Conservation (phyloP, 2,329 filamentous ascomycete genomes). For the Graphium sp. region DNA sequence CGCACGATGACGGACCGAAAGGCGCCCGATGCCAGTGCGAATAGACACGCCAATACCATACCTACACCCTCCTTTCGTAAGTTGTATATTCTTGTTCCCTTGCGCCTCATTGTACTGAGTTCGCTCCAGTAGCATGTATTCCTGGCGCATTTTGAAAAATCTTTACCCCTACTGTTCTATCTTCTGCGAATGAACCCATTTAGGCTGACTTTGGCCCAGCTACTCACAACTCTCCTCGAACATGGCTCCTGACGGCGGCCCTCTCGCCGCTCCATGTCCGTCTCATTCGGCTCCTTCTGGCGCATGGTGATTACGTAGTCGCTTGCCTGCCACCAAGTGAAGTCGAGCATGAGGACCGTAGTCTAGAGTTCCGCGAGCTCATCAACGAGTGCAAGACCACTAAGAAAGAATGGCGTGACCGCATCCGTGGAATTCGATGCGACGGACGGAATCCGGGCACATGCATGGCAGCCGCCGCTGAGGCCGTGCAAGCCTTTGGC, state of each 20-base stretch:
- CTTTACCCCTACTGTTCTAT: too few species aligned
- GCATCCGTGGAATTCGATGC: conserved; percentile 50
- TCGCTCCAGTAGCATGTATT: too few species aligned
- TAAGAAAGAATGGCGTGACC: conserved; percentile 59
- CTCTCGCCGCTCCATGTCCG: conserved; percentile 74
- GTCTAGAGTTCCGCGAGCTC: conserved; percentile 65
- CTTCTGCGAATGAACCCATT: too few species aligned
- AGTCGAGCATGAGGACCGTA: conserved; percentile 60
- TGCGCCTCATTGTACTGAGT: too few species aligned
- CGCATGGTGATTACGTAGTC: conserved; percentile 83
- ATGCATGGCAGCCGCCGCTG: conserved; percentile 74
- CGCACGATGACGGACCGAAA: conserved; percentile 3
- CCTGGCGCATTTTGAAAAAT: too few species aligned
- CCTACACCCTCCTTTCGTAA: conserved; percentile 4
- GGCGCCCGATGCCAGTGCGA: conserved; percentile 1
- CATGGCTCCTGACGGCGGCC: conserved; percentile 84
- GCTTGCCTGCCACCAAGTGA: conserved; percentile 67
- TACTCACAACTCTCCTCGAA: conserved; percentile 59
- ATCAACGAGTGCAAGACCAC: conserved; percentile 50
- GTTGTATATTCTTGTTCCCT: too few species aligned
- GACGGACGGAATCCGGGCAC: conserved; percentile 47
- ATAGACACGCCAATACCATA: conserved; percentile 1
- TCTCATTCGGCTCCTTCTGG: conserved; percentile 63
- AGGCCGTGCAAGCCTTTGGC: conserved; percentile 71
- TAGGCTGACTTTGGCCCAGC: too few species aligned